Conservation (phyloP, 2,329 filamentous ascomycete species). For the Penicillium occitanis region DNA sequence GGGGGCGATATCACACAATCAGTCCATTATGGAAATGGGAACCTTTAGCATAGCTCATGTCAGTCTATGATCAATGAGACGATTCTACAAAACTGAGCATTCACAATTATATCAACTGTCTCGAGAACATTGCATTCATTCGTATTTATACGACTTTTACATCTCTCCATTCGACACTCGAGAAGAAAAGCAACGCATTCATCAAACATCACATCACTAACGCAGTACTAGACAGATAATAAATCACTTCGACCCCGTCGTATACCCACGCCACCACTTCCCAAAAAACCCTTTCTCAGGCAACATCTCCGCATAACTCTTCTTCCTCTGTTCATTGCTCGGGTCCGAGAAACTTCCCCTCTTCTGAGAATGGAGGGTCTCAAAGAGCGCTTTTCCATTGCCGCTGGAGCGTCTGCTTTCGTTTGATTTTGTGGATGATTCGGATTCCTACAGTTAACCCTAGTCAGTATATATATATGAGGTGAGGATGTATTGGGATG, state of each 20-base stretch:
- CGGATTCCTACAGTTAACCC: constrained; percentile 11
- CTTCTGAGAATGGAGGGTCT: constrained; percentile 15
- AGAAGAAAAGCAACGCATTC: not conserved
- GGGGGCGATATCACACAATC: constrained; percentile 9
- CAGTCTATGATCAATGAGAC: constrained; percentile 17
- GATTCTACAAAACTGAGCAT: not conserved
- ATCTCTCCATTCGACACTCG: not conserved
- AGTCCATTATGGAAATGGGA: constrained; percentile 1
- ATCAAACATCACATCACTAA: not conserved
- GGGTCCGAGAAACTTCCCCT: constrained; percentile 17
- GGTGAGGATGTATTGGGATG: not conserved
- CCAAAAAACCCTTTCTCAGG: constrained; percentile 38
- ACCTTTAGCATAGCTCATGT: constrained; percentile 12
- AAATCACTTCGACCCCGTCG: constrained; percentile 27
- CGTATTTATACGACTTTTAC: not conserved
- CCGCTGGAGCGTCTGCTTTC: constrained; percentile 8
- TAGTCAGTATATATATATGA: not conserved
- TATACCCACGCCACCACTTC: constrained; percentile 45
- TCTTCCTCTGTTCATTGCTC: constrained; percentile 36
- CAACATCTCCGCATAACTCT: constrained; percentile 48
- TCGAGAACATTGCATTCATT: not conserved
- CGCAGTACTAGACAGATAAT: not conserved
- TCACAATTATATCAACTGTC: not conserved
- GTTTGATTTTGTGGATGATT: constrained; percentile 27
- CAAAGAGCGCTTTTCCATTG: constrained; percentile 7